Evolutionary conservation across 2,329 filamentous ascomycete genomes (phyloP), one percentile per base, ranked within the genome.

Genomic region (Penicillium brevicompactum): DNA sequence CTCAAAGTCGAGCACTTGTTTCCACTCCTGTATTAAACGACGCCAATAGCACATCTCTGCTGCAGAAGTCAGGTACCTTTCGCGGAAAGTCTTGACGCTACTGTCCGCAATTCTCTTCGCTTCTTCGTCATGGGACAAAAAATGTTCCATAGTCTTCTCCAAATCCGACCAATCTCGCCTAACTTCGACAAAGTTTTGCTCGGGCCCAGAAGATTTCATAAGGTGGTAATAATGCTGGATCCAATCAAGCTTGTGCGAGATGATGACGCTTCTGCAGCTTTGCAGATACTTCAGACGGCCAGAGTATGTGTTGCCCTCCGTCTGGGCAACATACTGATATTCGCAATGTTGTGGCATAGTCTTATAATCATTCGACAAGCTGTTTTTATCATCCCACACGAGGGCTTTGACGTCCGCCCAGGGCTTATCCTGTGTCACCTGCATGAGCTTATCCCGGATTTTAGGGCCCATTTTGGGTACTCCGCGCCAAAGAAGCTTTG

Each of bases 121-220:
- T 8, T 73, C 66, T 2, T 70, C 58, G 2, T 70, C 70, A 54
- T 79, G 64, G 13, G 64, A 59, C n/a, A 74, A 58, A 6, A 79
- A 66, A 41, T 71, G 69, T 5, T 74, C 24, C 42, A 76, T 71
- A 43, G 69, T 71, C 37, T 66, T 55, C 32, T 69, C 66, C 56
- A 84, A 75, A 59, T 87, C 83, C 53, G 81, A 82, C 68, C 84
- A 87, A 65, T 81, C 76, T 22, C 73, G 66, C 21, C 74, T 64
- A 5, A 80, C 76, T 53, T 75, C 67, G 16, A 80, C 71, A 49
- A 74, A 78, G 60, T 80, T 81, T 56, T 78, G 74, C 5, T 76
- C 66, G 6, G 75, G 70, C 0, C 78, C 78, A 2, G 67, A 68
- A 1, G 71, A 61, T 8, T 70, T 62, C 48, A 80, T 63, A 0